Percentiles rank a stretch among this genome's conserved stretches.
Evolutionary conservation across 345 rosid genomes (phyloP).

Genomic region (Psidium friedrichsthalianum): DNA sequence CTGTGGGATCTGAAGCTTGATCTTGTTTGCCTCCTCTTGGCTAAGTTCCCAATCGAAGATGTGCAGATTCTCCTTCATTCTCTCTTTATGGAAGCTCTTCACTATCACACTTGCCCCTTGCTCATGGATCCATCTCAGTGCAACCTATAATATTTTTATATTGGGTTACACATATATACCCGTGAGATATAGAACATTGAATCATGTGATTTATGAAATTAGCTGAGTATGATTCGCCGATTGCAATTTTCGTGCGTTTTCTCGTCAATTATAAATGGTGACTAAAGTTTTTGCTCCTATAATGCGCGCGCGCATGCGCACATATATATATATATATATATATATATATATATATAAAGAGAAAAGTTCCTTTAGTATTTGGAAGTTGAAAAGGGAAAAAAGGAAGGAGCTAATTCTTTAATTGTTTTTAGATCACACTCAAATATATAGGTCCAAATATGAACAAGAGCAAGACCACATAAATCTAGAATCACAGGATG

Average conservation of each 20-base stretch:
- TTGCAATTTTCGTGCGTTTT: neutral
- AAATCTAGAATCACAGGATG: neutral
- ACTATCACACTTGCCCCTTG: neutral
- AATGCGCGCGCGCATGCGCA: too few species aligned
- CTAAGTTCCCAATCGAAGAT: neutral
- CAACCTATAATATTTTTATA: neutral
- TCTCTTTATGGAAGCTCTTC: conserved; percentile 2
- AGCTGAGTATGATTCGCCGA: neutral
- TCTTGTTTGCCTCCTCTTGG: neutral
- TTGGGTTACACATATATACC: neutral
- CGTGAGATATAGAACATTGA: neutral
- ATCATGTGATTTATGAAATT: neutral
- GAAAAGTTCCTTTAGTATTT: too few species aligned
- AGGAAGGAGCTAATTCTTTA: too few species aligned
- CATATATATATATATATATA: neutral
- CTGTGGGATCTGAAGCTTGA: neutral
- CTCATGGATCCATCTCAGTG: conserved; percentile 4
- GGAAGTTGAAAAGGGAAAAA: too few species aligned
- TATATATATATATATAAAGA: neutral
- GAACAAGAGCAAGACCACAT: conserved; percentile 11
- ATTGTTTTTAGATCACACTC: neutral
- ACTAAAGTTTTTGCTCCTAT: neutral
- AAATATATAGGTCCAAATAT: neutral
- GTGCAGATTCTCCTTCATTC: conserved; percentile 4
- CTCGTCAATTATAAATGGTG: neutral